A percentile compares a stretch with the other conserved stretches of the same genome.
Conservation (phyloP, 2,329 filamentous ascomycete species). For the Xylaria polymorpha region DNA sequence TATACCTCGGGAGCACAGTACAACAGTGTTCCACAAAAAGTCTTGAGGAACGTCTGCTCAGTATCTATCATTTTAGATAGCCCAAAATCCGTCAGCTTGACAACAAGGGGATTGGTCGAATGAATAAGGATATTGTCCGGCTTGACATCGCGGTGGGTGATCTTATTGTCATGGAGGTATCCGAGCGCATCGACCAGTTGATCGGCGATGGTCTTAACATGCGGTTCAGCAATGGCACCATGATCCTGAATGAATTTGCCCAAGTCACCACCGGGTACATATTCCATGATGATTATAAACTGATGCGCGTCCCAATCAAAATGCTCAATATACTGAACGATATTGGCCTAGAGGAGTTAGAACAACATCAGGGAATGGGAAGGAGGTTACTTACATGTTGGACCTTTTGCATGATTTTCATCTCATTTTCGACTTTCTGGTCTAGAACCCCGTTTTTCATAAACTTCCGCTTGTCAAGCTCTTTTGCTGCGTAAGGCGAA, state of each 20-base stretch:
- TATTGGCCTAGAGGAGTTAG: constrained; percentile 71
- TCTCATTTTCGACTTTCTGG: constrained; percentile 94
- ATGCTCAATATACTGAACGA: constrained; percentile 91
- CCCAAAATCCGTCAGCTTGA: constrained; percentile 97
- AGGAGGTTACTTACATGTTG: constrained; percentile 72
- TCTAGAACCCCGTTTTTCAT: constrained; percentile 93
- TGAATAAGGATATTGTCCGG: constrained; percentile 95
- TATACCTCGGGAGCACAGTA: constrained; percentile 99
- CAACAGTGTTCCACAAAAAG: constrained; percentile 93
- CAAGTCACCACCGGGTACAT: constrained; percentile 83
- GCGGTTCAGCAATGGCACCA: constrained; percentile 72
- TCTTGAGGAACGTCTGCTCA: constrained; percentile 91
- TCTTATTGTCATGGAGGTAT: constrained; percentile 87
- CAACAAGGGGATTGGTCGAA: constrained; percentile 75
- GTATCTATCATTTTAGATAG: constrained; percentile 94
- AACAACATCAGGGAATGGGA: constrained; percentile 19
- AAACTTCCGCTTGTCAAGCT: constrained; percentile 91
- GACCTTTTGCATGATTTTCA: constrained; percentile 92
- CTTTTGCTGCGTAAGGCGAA: constrained; percentile 87
- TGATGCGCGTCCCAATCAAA: constrained; percentile 83
- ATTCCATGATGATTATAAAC: constrained; percentile 99
- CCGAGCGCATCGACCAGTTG: constrained; percentile 85
- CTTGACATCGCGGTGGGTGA: constrained; percentile 98
- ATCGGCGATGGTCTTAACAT: constrained; percentile 76
- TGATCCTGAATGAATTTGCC: constrained; percentile 75